Percentiles rank a stretch among this genome's conserved stretches.
Evolutionary conservation across 2,329 filamentous ascomycete species (phyloP).

Genomic region (Tolypocladium inflatum): DNA sequence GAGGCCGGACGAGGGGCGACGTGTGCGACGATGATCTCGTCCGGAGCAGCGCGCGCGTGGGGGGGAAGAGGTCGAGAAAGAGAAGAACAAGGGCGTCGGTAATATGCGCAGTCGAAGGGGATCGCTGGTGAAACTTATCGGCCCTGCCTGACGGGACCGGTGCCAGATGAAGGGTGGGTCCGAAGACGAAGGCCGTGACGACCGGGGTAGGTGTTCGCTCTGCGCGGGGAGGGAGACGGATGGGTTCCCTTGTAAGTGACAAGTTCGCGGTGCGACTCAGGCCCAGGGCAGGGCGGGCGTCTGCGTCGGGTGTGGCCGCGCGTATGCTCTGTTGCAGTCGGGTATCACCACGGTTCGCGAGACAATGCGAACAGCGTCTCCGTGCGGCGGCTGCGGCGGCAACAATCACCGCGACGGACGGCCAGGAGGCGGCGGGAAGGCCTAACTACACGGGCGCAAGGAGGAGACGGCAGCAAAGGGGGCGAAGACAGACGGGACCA

Average conservation of each 20-base stretch:
- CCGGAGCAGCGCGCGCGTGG: neutral
- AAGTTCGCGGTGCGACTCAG: neutral
- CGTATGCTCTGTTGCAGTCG: neutral
- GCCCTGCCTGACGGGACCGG: neutral
- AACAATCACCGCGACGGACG: neutral
- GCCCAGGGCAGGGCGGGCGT: neutral
- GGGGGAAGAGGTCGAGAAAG: neutral
- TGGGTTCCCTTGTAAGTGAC: neutral
- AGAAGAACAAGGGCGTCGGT: neutral
- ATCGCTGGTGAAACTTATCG: neutral
- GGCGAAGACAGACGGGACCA: neutral
- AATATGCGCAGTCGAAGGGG: neutral
- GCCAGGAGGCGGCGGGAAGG: neutral
- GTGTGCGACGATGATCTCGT: neutral
- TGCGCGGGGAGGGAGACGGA: neutral
- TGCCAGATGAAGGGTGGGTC: neutral
- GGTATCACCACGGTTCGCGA: neutral
- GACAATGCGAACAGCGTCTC: neutral
- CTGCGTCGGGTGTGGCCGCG: neutral
- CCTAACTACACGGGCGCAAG: neutral
- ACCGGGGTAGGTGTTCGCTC: neutral
- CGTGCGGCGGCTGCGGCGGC: neutral
- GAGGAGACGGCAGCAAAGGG: neutral
- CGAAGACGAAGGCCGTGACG: neutral
- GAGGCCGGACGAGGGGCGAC: neutral